A percentile compares a stretch with the other conserved stretches of the same genome.
phyloP scores from a whole-genome alignment of 139 green algal species.

The Picochlorum costavermella region DNA sequence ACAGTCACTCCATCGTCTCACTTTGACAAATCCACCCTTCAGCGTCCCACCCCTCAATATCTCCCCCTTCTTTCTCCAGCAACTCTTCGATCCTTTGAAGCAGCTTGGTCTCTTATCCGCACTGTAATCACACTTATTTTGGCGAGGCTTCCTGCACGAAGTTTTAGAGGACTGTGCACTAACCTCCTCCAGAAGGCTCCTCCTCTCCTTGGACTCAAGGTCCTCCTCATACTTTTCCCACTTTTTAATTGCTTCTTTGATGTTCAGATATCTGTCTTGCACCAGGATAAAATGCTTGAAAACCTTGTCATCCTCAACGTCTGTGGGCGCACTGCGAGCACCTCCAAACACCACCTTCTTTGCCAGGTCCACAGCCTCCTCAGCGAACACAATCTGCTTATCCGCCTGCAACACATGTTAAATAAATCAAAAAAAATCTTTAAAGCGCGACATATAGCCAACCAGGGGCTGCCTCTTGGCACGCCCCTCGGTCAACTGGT shows the following conservation, averaged over 20 bases:
- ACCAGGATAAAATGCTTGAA: constrained; percentile 2
- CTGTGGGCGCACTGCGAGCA: too few relatives aligned
- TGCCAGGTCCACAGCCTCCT: too few relatives aligned
- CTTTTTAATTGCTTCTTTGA: neutral
- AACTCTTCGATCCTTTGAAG: neutral
- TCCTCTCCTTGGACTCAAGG: neutral
- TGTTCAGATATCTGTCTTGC: neutral
- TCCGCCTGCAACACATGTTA: too few relatives aligned
- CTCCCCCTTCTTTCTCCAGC: neutral
- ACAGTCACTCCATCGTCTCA: neutral
- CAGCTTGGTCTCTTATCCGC: neutral
- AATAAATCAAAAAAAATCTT: too few relatives aligned
- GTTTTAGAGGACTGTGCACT: neutral
- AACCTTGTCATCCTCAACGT: neutral
- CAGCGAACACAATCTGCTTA: too few relatives aligned
- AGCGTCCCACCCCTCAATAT: neutral
- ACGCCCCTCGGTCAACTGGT: too few relatives aligned
- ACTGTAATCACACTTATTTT: neutral
- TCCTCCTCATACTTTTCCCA: neutral
- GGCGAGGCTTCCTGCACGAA: too few relatives aligned
- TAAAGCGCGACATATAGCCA: too few relatives aligned
- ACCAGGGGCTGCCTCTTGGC: too few relatives aligned
- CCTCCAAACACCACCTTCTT: too few relatives aligned
- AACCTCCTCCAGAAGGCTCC: neutral
- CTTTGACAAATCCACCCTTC: neutral